These are phyloP conservation scores for Barnettozyma siamensis DNA, from an alignment of 805 yeast species.

Conservation along the genomic window DNA sequence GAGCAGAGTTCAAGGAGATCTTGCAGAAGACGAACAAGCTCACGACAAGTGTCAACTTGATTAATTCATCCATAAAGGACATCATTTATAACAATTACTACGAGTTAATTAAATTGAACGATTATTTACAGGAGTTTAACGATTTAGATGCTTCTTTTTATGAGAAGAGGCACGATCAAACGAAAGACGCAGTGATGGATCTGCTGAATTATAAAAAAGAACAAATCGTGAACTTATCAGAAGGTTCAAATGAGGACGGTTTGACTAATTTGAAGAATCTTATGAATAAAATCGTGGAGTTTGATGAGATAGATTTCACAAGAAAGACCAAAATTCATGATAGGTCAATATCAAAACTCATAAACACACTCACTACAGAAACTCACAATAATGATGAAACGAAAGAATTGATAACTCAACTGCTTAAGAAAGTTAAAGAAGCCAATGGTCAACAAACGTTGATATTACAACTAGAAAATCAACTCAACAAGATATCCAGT, in stretches of 20 bases:
- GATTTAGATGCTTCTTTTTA: slow-evolving; percentile 15
- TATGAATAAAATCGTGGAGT: slow-evolving; percentile 20
- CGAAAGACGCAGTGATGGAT: slow-evolving; percentile 12
- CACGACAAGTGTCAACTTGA: slow-evolving; percentile 41
- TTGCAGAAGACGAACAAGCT: slow-evolving; percentile 35
- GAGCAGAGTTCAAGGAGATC: slow-evolving; percentile 28
- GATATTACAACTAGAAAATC: slow-evolving; percentile 4
- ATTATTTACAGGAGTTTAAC: slow-evolving; percentile 39
- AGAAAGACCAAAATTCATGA: slow-evolving; percentile 2
- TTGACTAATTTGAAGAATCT: slow-evolving; percentile 13
- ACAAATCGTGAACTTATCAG: not conserved
- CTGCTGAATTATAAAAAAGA: slow-evolving; percentile 7
- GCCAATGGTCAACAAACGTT: slow-evolving; percentile 6
- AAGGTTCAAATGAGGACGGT: slow-evolving; percentile 4
- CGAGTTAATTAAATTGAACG: slow-evolving; percentile 63
- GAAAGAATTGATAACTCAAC: slow-evolving; percentile 4
- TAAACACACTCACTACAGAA: slow-evolving; percentile 1
- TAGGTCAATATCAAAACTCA: not conserved
- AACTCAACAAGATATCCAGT: not conserved
- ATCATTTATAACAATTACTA: slow-evolving; percentile 72
- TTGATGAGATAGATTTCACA: slow-evolving; percentile 12
- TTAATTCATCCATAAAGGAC: slow-evolving; percentile 58
- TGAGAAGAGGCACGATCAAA: not conserved
- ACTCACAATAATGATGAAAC: not conserved
- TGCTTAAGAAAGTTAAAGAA: slow-evolving; percentile 9